Percentiles rank a stretch among this genome's conserved stretches.
These are phyloP conservation scores for Sclerotinia borealis DNA, from an alignment of 2,329 filamentous ascomycete species.

Conservation along the genomic window DNA sequence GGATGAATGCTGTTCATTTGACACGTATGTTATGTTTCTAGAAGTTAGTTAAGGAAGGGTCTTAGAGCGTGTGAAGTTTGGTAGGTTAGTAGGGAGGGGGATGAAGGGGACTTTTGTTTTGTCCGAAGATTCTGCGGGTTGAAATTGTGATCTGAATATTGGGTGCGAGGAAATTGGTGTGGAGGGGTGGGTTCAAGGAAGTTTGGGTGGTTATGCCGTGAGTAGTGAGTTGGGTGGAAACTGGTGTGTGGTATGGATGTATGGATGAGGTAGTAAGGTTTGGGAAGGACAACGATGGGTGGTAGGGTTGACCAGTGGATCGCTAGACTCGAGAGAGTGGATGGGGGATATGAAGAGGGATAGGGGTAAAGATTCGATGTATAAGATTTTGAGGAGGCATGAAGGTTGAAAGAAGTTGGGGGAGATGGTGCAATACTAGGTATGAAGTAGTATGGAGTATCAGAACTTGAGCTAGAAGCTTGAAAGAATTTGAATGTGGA, in stretches of 20 bases:
- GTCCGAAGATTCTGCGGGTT: not conserved
- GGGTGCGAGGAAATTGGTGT: not conserved
- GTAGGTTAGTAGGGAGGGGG: not conserved
- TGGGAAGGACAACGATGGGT: no score
- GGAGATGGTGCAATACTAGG: not conserved
- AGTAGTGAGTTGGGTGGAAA: not conserved
- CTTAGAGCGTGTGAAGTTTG: not conserved
- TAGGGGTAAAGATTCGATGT: slow-evolving; percentile 14
- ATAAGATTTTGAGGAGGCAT: not conserved
- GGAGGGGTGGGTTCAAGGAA: not conserved
- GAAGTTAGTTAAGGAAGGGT: not conserved
- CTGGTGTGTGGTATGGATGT: not conserved
- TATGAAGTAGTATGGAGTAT: not conserved
- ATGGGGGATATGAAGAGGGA: slow-evolving; percentile 22
- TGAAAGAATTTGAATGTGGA: not conserved
- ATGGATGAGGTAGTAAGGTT: not conserved
- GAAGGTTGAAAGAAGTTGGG: slow-evolving; percentile 5
- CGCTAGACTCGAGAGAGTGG: no score
- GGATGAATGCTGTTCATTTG: not conserved
- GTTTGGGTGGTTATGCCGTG: not conserved
- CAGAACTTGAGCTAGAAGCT: not conserved
- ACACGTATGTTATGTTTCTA: not conserved
- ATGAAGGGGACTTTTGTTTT: not conserved
- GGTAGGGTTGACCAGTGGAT: no score
- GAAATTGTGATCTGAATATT: not conserved